Percentiles rank a stretch among this genome's conserved stretches.
phyloP scores from a whole-genome alignment of 1,139 yeast genomes.

The Yarrowia galli region DNA sequence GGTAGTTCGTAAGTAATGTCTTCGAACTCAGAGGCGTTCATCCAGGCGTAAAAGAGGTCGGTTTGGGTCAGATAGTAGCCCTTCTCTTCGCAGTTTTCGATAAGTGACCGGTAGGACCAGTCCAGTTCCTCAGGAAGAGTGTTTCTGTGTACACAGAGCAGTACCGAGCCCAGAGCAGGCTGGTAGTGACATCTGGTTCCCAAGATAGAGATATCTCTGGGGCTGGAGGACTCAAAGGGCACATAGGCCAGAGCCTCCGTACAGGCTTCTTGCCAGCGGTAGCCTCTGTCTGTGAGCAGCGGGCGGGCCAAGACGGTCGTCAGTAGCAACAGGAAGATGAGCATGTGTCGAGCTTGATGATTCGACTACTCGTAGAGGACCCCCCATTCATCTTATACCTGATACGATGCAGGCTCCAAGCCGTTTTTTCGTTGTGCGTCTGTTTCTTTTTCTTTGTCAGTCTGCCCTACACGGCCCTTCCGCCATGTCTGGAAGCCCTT shows the following conservation, averaged over 20 bases:
- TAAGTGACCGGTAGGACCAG: conserved; percentile 23
- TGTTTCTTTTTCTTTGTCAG: conserved; percentile 10
- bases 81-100: conserved; percentile 10
- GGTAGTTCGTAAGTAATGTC: conserved; percentile 3
- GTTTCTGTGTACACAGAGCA: conserved; percentile 11
- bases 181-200: conserved; percentile 21
- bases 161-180: conserved; percentile 20
- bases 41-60: conserved; percentile 16
- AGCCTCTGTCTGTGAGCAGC: conserved; percentile 22
- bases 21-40: conserved; percentile 16
- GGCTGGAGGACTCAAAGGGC: background rate
- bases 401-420: background rate
- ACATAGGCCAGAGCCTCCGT: conserved; percentile 31
- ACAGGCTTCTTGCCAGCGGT: conserved; percentile 34
- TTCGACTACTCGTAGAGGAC: too few relatives aligned
- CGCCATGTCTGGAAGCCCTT: conserved; percentile 29
- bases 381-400: conserved; percentile 8
- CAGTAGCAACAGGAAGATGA: conserved; percentile 6
- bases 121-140: conserved; percentile 20
- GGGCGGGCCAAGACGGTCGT: conserved; percentile 10
- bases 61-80: conserved; percentile 20
- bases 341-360: conserved; percentile 2
- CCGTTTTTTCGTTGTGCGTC: background rate
- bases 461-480: conserved; percentile 2
- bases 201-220: background rate